Evolutionary conservation across 2,329 filamentous ascomycete species (phyloP).

Genomic region (Colletotrichum musicola): DNA sequence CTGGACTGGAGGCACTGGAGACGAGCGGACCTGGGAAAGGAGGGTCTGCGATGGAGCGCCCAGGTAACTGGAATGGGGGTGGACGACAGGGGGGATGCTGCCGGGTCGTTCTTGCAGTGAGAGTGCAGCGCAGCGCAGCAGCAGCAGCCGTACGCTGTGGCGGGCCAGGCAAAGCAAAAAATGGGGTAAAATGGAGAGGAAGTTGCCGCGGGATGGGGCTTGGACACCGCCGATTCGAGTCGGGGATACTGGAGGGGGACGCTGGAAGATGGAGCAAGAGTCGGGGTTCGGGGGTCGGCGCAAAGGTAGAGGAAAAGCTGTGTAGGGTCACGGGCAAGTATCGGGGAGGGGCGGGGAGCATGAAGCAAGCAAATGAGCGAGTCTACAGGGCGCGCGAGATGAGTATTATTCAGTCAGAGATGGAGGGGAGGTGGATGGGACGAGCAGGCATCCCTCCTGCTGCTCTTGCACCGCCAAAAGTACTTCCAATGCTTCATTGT

Average conservation of each 20-base stretch:
- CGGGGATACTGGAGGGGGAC: slow-evolving; percentile 1
- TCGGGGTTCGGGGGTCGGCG: slow-evolving; percentile 19
- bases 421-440: background rate
- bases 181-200: slow-evolving; percentile 35
- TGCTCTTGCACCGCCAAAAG: background rate
- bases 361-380: background rate
- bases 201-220: slow-evolving; percentile 15
- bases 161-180: background rate
- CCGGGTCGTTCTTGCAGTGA: background rate
- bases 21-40: slow-evolving; percentile 25
- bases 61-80: slow-evolving; percentile 31
- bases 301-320: background rate
- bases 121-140: slow-evolving; percentile 10
- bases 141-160: too few species aligned
- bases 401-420: background rate
- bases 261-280: background rate
- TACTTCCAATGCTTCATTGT: background rate
- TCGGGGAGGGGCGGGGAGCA: background rate
- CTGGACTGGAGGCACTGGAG: slow-evolving; percentile 17
- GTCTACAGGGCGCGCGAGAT: background rate
- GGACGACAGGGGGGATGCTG: background rate
- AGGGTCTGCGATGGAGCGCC: slow-evolving; percentile 34
- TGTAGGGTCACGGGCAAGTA: background rate
- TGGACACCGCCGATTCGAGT: slow-evolving; percentile 2
- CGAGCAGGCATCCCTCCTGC: background rate